Evolutionary conservation across 306 rosid genomes (phyloP).

Genomic region (Cicer pinnatifidum): DNA sequence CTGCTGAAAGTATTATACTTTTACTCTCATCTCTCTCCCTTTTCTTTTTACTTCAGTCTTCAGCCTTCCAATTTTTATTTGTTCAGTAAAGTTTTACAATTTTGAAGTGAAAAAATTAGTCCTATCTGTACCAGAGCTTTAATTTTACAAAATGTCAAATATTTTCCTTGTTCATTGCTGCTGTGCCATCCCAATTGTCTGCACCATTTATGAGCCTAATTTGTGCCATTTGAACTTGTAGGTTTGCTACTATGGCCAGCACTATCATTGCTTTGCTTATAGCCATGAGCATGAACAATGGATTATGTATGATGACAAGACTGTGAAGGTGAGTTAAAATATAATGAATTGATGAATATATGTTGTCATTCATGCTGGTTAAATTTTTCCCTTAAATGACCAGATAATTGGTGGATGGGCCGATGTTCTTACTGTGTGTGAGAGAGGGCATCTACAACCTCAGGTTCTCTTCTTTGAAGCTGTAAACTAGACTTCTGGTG

Average conservation of each 20-base stretch:
- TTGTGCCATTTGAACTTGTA: constrained; percentile 42
- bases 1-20: constrained; percentile 16
- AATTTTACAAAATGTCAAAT: constrained; percentile 4
- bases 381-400: constrained; percentile 24
- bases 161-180: background rate
- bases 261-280: constrained; percentile 97
- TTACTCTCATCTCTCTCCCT: background rate
- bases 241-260: constrained; percentile 99
- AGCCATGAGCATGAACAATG: constrained; percentile 72
- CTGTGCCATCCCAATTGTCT: constrained; percentile 26
- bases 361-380: constrained; percentile 37
- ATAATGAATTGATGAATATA: constrained; percentile 12
- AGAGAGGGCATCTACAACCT: constrained; percentile 94
- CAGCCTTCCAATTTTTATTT: background rate
- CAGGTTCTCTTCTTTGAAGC: constrained; percentile 98
- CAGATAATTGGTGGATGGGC: constrained; percentile 95
- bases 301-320: constrained; percentile 94
- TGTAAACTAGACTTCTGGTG: constrained; percentile 66
- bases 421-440: constrained; percentile 80
- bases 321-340: constrained; percentile 77
- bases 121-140: constrained; percentile 16
- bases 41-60: background rate
- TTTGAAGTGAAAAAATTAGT: constrained; percentile 8
- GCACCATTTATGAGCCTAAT: constrained; percentile 31
- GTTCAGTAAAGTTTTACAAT: background rate